Conservation (phyloP, 2,329 filamentous ascomycete genomes). For the Knufia petricola region DNA sequence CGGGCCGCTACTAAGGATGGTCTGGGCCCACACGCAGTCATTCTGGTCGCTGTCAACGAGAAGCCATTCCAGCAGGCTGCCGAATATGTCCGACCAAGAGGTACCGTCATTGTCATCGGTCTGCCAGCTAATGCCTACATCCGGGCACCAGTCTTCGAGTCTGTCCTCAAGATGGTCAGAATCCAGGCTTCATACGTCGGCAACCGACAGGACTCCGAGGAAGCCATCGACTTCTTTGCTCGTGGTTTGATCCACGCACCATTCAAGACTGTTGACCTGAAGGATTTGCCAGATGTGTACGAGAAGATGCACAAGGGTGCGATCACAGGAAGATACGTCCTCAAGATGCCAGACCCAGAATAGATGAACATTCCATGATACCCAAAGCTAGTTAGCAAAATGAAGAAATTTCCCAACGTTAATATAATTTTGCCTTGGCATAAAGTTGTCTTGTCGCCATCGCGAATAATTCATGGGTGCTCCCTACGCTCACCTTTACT, state of each 20-base stretch:
- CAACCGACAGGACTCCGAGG: constrained; percentile 75
- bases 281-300: constrained; percentile 71
- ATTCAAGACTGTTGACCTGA: constrained; percentile 74
- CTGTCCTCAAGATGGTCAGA: constrained; percentile 78
- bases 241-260: constrained; percentile 78
- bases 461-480: too few relatives aligned
- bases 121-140: constrained; percentile 72
- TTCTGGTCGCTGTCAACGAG: constrained; percentile 78
- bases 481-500: too few relatives aligned
- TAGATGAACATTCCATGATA: constrained; percentile 8
- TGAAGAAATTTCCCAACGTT: background rate
- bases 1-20: constrained; percentile 71
- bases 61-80: constrained; percentile 93
- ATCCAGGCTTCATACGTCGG: constrained; percentile 94
- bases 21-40: constrained; percentile 74
- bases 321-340: constrained; percentile 36
- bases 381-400: background rate
- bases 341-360: constrained; percentile 33
- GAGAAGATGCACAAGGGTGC: constrained; percentile 52
- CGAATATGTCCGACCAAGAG: constrained; percentile 73
- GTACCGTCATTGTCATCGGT: constrained; percentile 80
- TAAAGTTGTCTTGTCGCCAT: too few relatives aligned
- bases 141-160: constrained; percentile 77
- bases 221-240: constrained; percentile 83
- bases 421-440: background rate